Percentiles rank a stretch among this genome's conserved stretches.
Conservation (phyloP, 73 alveolate species). For the Paramecium caudatum region DNA sequence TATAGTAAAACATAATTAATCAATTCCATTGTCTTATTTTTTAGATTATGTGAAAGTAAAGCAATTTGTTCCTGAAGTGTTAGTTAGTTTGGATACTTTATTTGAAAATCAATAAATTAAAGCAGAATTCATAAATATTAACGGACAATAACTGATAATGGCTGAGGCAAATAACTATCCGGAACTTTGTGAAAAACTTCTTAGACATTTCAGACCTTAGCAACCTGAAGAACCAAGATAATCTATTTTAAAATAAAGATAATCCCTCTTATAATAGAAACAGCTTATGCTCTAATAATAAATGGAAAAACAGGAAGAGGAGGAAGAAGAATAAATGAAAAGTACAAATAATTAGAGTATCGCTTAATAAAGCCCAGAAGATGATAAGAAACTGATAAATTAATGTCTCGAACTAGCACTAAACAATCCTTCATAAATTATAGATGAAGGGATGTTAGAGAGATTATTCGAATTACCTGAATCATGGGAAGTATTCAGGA, state of each 20-base stretch:
- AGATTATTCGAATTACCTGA: not conserved
- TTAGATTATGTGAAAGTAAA: not conserved
- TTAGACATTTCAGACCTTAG: slow-evolving; percentile 15
- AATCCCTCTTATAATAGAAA: not conserved
- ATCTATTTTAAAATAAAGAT: slow-evolving; percentile 1
- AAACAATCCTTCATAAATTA: not conserved
- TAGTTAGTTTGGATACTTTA: slow-evolving; percentile 8
- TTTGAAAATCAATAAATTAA: slow-evolving; percentile 1
- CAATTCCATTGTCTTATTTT: not conserved
- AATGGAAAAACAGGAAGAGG: slow-evolving; percentile 11
- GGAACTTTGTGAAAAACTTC: not conserved
- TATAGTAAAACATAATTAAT: not conserved
- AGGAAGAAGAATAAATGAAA: slow-evolving; percentile 4
- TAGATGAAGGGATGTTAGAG: slow-evolving; percentile 41
- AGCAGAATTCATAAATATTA: not conserved
- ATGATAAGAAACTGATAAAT: not conserved
- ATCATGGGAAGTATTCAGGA: slow-evolving; percentile 42
- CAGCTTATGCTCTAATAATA: not conserved
- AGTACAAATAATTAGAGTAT: not conserved
- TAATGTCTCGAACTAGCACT: slow-evolving; percentile 29
- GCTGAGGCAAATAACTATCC: slow-evolving; percentile 1
- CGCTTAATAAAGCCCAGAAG: not conserved
- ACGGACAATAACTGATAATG: not conserved
- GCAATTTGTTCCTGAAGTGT: not conserved
- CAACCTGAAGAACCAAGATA: not conserved